phyloP scores from a whole-genome alignment of 192 early-diverging fungal genomes.

The Dissophora globulifera region DNA sequence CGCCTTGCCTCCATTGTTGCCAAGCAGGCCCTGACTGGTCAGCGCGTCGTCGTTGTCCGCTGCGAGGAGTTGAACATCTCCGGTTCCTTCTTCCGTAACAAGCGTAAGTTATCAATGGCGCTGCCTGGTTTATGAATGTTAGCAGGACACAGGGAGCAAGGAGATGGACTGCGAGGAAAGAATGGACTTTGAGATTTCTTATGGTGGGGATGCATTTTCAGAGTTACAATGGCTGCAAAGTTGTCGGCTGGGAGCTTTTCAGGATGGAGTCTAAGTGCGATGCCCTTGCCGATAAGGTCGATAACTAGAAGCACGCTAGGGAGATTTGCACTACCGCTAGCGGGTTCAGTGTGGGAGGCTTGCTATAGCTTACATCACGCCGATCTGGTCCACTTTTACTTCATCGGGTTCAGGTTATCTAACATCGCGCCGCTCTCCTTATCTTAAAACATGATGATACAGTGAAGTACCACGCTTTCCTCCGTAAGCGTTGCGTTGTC shows the following conservation, averaged over 20 bases:
- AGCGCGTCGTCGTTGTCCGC: constrained; percentile 97
- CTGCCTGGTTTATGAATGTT: too few species aligned
- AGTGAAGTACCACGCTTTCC: constrained; percentile 96
- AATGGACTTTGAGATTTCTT: not conserved
- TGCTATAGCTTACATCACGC: too few species aligned
- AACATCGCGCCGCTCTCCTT: too few species aligned
- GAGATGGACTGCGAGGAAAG: too few species aligned
- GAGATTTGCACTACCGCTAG: too few species aligned
- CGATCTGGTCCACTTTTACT: too few species aligned
- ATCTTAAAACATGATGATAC: not conserved
- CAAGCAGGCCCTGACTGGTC: constrained; percentile 98
- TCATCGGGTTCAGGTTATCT: too few species aligned
- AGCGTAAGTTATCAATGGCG: constrained; percentile 93
- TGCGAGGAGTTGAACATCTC: constrained; percentile 99
- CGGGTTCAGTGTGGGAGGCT: too few species aligned
- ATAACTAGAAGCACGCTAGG: too few species aligned
- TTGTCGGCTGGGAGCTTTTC: too few species aligned
- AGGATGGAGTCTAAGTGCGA: too few species aligned
- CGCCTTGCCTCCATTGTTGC: constrained; percentile 97
- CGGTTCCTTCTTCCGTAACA: constrained; percentile 99
- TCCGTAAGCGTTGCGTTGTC: constrained; percentile 97
- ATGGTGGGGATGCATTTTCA: not conserved
- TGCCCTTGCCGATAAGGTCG: too few species aligned
- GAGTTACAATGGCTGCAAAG: not conserved
- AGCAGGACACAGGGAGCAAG: not conserved